Conservation (phyloP, 495 filamentous ascomycete genomes). For the Hyaloscypha finlandica region DNA sequence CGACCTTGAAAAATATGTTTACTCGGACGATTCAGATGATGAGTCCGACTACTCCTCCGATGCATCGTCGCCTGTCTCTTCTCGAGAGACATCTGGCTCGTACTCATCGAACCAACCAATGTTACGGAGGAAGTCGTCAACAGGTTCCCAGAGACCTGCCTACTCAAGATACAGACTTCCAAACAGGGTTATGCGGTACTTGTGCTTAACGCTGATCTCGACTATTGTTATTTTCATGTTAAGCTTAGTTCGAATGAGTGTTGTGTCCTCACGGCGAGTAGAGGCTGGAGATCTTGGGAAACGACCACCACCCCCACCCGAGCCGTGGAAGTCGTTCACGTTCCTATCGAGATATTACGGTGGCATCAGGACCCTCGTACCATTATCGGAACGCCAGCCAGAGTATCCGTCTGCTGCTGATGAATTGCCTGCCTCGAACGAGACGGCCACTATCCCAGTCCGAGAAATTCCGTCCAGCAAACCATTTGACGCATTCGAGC, state of each 20-base stretch:
- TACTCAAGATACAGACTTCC: conserved; percentile 55
- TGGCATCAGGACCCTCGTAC: conserved; percentile 68
- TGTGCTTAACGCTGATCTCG: conserved; percentile 68
- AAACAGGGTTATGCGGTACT: conserved; percentile 66
- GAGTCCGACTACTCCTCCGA: conserved; percentile 43
- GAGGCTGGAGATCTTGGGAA: conserved; percentile 51
- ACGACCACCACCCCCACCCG: conserved; percentile 58
- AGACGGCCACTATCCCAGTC: conserved; percentile 23
- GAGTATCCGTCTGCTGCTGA: conserved; percentile 71
- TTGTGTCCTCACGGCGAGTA: conserved; percentile 62
- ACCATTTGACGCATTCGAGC: conserved; percentile 67
- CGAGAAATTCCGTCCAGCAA: conserved; percentile 52
- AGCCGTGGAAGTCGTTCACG: conserved; percentile 77
- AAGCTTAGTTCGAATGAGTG: conserved; percentile 68
- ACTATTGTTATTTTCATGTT: conserved; percentile 73
- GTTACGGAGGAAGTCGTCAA: conserved; percentile 41
- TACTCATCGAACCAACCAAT: conserved; percentile 53
- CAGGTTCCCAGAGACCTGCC: conserved; percentile 28
- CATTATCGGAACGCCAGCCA: conserved; percentile 61
- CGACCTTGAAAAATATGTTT: conserved; percentile 40
- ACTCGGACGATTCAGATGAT: conserved; percentile 43
- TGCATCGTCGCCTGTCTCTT: conserved; percentile 41
- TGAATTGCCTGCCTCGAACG: conserved; percentile 40
- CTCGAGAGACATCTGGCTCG: conserved; percentile 51
- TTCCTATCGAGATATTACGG: conserved; percentile 85